A percentile compares a stretch with the other conserved stretches of the same genome.
phyloP scores from a whole-genome alignment of 1,139 yeast genomes.

The Yamadazyma spencermartinsiae region DNA sequence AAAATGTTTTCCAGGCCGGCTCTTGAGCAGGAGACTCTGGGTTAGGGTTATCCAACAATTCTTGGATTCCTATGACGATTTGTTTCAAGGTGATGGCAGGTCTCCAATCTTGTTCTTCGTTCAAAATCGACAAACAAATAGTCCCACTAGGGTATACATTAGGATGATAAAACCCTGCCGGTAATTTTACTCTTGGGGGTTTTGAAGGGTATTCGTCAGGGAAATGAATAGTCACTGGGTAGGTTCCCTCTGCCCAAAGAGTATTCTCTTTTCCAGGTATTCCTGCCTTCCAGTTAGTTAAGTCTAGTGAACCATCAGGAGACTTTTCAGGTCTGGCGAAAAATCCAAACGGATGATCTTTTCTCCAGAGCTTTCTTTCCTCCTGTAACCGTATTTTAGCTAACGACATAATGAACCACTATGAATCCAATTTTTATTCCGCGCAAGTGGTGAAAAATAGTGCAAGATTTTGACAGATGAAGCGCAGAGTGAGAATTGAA shows the following conservation, averaged over 20 bases:
- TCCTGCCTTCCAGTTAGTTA: constrained; percentile 91
- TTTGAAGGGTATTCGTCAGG: constrained; percentile 94
- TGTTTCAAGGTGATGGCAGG: constrained; percentile 95
- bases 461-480: too few species aligned
- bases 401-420: constrained; percentile 46
- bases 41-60: constrained; percentile 84
- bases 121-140: constrained; percentile 85
- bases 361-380: constrained; percentile 95
- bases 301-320: constrained; percentile 78
- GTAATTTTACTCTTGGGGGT: constrained; percentile 91
- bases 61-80: constrained; percentile 89
- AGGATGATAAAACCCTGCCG: constrained; percentile 90
- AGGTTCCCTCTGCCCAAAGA: constrained; percentile 84
- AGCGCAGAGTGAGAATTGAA: too few species aligned
- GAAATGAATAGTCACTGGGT: constrained; percentile 79
- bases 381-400: constrained; percentile 82
- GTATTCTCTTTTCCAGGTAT: constrained; percentile 91
- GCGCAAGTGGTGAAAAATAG: too few species aligned
- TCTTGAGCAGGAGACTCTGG: constrained; percentile 97
- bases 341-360: constrained; percentile 97
- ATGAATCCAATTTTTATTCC: too few species aligned
- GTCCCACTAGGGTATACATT: constrained; percentile 97
- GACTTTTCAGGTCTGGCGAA: constrained; percentile 84
- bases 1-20: constrained; percentile 89
- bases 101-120: constrained; percentile 97